Percentiles rank a stretch among this genome's conserved stretches.
Conservation (phyloP, 2,329 filamentous ascomycete species). For the Colletotrichum sp. region DNA sequence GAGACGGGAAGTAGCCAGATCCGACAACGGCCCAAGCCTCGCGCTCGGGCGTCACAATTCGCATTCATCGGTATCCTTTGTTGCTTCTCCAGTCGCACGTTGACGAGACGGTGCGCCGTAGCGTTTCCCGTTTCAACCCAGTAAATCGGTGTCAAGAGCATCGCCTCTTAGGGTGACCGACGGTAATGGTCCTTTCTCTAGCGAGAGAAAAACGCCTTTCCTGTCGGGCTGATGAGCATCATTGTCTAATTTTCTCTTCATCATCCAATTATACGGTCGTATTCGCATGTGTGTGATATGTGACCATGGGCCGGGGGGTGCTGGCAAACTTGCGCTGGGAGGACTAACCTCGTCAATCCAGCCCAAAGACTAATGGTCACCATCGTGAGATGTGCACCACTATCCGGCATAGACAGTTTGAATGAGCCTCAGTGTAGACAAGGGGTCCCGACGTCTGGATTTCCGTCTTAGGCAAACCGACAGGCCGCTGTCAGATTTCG, state of each 20-base stretch:
- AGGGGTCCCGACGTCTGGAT: not conserved
- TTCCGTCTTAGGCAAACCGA: conserved; percentile 11
- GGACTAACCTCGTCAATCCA: not conserved
- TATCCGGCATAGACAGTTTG: not conserved
- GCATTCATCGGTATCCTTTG: not conserved
- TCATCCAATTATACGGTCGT: not conserved
- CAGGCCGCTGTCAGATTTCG: conserved; percentile 3
- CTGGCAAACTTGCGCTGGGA: not conserved
- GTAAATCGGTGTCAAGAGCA: not conserved
- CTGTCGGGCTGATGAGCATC: not conserved
- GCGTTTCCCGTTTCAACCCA: not conserved
- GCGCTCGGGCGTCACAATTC: not conserved
- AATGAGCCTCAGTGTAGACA: not conserved
- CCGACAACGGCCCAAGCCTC: conserved; percentile 6
- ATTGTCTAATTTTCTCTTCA: not conserved
- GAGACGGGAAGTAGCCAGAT: conserved; percentile 12
- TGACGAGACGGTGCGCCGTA: not conserved
- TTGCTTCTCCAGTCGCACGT: not conserved
- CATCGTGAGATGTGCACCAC: not conserved
- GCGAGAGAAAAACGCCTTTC: not conserved
- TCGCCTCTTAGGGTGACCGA: not conserved
- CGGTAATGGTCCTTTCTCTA: not conserved
- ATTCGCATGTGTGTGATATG: not conserved
- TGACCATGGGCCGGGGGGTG: not conserved
- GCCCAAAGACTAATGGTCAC: not conserved